Percentiles rank a stretch among this genome's conserved stretches.
Evolutionary conservation across 2,329 filamentous ascomycete genomes (phyloP).

Genomic region (Stemphylium lycopersici): DNA sequence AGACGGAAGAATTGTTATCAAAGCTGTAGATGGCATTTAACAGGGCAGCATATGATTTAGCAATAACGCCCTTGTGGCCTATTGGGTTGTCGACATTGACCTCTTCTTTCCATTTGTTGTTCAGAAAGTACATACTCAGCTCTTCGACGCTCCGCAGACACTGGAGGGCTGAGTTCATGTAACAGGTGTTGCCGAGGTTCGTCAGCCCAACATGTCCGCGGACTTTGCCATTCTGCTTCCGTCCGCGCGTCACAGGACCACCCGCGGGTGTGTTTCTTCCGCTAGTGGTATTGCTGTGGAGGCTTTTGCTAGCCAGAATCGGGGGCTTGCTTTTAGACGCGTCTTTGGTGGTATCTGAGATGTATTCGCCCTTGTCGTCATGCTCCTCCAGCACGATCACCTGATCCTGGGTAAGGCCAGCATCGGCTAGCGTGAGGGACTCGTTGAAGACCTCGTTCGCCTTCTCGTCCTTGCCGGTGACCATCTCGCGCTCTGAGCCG

Average conservation of each 20-base stretch:
- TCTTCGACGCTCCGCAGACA: conserved; percentile 94
- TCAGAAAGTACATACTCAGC: conserved; percentile 86
- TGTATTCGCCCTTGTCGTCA: conserved; percentile 58
- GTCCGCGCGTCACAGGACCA: conserved; percentile 71
- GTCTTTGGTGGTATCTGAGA: conserved; percentile 56
- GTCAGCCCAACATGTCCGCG: conserved; percentile 80
- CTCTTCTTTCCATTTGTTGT: conserved; percentile 71
- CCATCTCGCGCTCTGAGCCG: conserved; percentile 69
- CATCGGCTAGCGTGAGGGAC: conserved; percentile 66
- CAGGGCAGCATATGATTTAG: conserved; percentile 79
- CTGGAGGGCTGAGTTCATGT: conserved; percentile 98
- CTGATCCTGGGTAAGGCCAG: conserved; percentile 73
- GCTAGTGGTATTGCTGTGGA: conserved; percentile 53
- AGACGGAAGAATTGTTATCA: conserved; percentile 68
- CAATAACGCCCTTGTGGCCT: conserved; percentile 83
- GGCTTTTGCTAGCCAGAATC: conserved; percentile 41
- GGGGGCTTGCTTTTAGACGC: conserved; percentile 51
- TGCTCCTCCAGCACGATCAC: conserved; percentile 85
- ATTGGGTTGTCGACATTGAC: conserved; percentile 86
- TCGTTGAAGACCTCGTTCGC: conserved; percentile 80
- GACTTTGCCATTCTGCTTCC: conserved; percentile 70
- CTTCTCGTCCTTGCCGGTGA: conserved; percentile 71
- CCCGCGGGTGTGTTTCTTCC: conserved; percentile 74
- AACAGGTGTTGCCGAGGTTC: conserved; percentile 96
- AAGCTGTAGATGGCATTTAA: conserved; percentile 80